These are phyloP conservation scores for Hysterangium stoloniferum DNA, from an alignment of 768 basidiomycete genomes.

Conservation along the genomic window DNA sequence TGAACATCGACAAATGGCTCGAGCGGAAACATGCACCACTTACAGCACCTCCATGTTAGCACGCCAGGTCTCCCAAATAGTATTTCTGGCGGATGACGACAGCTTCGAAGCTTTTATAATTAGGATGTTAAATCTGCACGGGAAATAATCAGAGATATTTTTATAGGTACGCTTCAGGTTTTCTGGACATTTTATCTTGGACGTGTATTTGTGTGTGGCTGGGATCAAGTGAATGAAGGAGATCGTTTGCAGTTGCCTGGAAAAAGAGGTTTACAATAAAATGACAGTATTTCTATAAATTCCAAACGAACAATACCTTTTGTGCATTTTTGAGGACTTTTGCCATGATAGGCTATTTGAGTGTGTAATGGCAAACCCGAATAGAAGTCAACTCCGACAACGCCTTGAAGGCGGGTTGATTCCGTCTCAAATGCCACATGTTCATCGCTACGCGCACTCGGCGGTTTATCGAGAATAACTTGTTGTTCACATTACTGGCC, in stretches of 20 bases:
- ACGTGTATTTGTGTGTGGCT: background rate
- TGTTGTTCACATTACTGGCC: constrained; percentile 5
- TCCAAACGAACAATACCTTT: background rate
- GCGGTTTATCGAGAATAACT: constrained; percentile 6
- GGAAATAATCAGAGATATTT: background rate
- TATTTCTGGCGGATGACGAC: background rate
- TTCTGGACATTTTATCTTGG: background rate
- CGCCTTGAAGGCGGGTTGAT: background rate
- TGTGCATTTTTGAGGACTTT: constrained; percentile 3
- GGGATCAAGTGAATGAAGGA: background rate
- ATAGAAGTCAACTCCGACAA: background rate
- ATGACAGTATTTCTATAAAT: background rate
- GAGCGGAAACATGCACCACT: background rate
- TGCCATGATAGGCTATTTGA: background rate
- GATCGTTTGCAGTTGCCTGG: constrained; percentile 3
- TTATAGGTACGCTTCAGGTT: background rate
- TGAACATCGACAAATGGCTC: background rate
- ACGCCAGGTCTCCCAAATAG: constrained; percentile 4
- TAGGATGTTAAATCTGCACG: background rate
- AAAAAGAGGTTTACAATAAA: background rate
- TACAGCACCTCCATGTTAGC: constrained; percentile 6
- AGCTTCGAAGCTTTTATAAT: constrained; percentile 2
- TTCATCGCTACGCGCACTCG: constrained; percentile 2
- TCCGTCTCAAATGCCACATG: background rate
- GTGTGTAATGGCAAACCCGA: background rate